Base-by-base conservation (phyloP, 164 flowering plant species). In the Chimonanthus praecox region DNA sequence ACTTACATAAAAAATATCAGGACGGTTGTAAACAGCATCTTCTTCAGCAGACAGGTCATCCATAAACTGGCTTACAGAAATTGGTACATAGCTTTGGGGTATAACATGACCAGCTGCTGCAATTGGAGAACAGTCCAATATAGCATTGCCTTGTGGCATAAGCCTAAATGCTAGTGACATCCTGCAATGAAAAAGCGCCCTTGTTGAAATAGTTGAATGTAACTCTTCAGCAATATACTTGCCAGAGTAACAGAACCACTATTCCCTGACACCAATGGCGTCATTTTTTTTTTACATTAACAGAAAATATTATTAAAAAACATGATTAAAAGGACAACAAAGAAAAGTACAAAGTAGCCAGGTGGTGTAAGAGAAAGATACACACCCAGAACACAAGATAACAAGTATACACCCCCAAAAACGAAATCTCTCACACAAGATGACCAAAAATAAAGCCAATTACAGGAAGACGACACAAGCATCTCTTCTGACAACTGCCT, bases 41-140 rank as follows among this genome's bases (percentile, higher is more conserved):
- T 92, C 96, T 80, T 90, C 98, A 44, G 92, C 85, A 75, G 93
- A 84, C 64, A 94, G 93, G 64, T 94, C 94, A 82, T 94, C 98
- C 97, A 94, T 88, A 82, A 94, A 92, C 81, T 91, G 98, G 88
- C 97, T 94, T 3, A 90, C 94, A 71, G 97, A 87, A 70, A 94
- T 84, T 72, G 96, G 96, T 65, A 84, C 90, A 85, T 88, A 94
- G 83, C 90, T 92, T 64, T 89, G 98, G 46, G 98, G 92, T 80
- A 89, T 90, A 61, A 91, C 86, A 86, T 94, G 97, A 68, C 98
- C 98, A 76, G 95, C 98, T 70, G 92, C 90, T 65, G 90, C 87
- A 75, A 92, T 86, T 54, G 92, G 92, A 70, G 98, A 85, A 80
- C 97, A 94, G 80, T 94, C 98, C 77, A 94, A 79, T 78, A 92